Evolutionary conservation across 805 yeast genomes (phyloP).

Genomic region (Cyberlindnera amylophila): DNA sequence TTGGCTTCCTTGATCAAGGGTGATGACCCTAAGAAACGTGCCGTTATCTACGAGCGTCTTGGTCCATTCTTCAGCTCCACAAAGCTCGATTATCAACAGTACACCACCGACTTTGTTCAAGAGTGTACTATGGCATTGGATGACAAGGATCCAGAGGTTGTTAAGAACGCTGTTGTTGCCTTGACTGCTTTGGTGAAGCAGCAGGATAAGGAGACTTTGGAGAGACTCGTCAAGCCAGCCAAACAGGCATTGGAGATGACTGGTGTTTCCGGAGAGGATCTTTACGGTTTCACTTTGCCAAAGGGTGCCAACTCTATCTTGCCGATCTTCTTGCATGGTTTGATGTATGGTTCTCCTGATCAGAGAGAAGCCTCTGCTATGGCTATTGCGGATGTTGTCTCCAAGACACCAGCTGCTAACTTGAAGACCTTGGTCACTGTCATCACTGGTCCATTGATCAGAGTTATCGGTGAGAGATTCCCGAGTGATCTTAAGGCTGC

Average conservation of each 20-base stretch:
- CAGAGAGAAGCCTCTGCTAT: conserved; percentile 84
- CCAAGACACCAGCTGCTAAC: conserved; percentile 76
- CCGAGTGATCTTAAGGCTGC: conserved; percentile 90
- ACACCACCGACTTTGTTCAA: conserved; percentile 70
- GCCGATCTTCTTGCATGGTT: conserved; percentile 91
- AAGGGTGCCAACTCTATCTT: conserved; percentile 84
- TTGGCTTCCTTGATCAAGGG: conserved; percentile 70
- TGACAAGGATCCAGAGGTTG: conserved; percentile 60
- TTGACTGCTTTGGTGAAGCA: conserved; percentile 62
- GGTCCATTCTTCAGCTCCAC: conserved; percentile 69
- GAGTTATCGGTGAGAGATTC: conserved; percentile 96
- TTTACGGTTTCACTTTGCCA: conserved; percentile 69
- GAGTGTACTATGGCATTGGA: conserved; percentile 70
- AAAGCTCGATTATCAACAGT: conserved; percentile 63
- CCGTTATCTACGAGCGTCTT: conserved; percentile 60
- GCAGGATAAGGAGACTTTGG: conserved; percentile 73
- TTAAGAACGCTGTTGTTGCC: conserved; percentile 60
- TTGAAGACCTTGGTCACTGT: conserved; percentile 87
- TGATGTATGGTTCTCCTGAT: conserved; percentile 85
- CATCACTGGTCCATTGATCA: conserved; percentile 95
- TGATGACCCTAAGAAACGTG: conserved; percentile 64
- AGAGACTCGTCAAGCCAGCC: conserved; percentile 76
- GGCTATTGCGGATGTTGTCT: conserved; percentile 84
- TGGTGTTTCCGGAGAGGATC: conserved; percentile 58
- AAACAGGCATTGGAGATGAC: conserved; percentile 64